Evolutionary conservation across 2,329 filamentous ascomycete genomes (phyloP), one percentile per base, ranked within the genome.

Genomic region (Macrophomina phaseolina): DNA sequence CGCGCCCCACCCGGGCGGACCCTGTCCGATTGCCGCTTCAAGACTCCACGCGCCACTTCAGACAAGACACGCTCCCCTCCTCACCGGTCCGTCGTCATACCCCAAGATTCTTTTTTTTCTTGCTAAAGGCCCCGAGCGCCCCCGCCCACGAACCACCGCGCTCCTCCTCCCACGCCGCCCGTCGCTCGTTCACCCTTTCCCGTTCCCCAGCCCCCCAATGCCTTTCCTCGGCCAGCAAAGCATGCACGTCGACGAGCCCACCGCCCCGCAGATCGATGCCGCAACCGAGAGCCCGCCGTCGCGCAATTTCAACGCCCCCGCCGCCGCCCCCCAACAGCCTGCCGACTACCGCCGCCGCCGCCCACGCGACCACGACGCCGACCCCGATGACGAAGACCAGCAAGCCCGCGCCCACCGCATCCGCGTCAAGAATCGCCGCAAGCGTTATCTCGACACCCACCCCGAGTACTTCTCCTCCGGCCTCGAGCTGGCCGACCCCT

Each of bases 391-490:
- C 42, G 58, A 48, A 14, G 36, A 34, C 48, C 56, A 46, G 34
- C 11, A 5, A 5, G 45, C 46, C 56, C 75, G 71, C 61, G 66
- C 67, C 53, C 58, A 71, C 69, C 81, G 81, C 56, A 85, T 92
- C 60, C 81, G 83, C 40, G 80, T 87, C 32, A 92, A 91, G 79
- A 96, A 96, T 78, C 86, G 93, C 61, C 87, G 93, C 14, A 90
- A 91, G 70, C 88, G 90, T 72, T 96, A 93, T 74, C 84, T 97
- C 30, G 86, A 90, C 68, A 82, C 86, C 4, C 86, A 94, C 74
- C 89, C 90, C 2, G 85, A 87, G 64, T 97, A 96, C 80, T 91
- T 94, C 75, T 78, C 80, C 55, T 72, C 85, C 55, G 83, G 84
- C 65, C 85, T 90, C 68, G 88, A 90, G 78, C 83, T 89, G 71